These are phyloP conservation scores for Isatis tinctoria DNA, from an alignment of 345 rosid species.

Conservation along the genomic window DNA sequence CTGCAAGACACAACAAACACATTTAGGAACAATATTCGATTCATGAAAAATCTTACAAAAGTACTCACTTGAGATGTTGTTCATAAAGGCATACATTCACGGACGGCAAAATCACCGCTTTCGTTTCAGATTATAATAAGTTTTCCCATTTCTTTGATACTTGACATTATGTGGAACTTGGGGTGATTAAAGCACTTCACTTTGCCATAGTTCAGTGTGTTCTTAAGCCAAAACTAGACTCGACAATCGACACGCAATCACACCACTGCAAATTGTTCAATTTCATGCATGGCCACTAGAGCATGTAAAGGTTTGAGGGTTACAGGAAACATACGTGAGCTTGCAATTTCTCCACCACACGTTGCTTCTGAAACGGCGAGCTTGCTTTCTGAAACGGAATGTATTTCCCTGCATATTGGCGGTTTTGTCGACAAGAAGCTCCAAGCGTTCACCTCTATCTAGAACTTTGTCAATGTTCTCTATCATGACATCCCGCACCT, in stretches of 20 bases:
- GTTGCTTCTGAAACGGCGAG: conserved; percentile 74
- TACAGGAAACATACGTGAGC: conserved; percentile 49
- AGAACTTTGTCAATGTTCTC: conserved; percentile 92
- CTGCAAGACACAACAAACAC: conserved; percentile 40
- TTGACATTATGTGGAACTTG: neutral
- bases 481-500: conserved; percentile 91
- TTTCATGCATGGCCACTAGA: neutral
- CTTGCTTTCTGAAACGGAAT: conserved; percentile 91
- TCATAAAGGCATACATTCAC: neutral
- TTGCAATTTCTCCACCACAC: conserved; percentile 97
- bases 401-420: conserved; percentile 91
- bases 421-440: conserved; percentile 91
- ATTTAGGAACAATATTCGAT: neutral
- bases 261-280: too few relatives aligned
- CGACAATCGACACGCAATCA: neutral
- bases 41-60: neutral
- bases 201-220: neutral
- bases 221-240: neutral
- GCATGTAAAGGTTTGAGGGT: neutral
- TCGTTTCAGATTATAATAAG: too few relatives aligned
- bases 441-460: conserved; percentile 89
- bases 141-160: neutral
- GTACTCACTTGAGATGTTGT: neutral
- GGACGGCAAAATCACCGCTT: neutral
- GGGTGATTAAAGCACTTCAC: neutral